Conservation (phyloP, 2,329 filamentous ascomycete genomes). For the Fusarium pseudoanthophilum region DNA sequence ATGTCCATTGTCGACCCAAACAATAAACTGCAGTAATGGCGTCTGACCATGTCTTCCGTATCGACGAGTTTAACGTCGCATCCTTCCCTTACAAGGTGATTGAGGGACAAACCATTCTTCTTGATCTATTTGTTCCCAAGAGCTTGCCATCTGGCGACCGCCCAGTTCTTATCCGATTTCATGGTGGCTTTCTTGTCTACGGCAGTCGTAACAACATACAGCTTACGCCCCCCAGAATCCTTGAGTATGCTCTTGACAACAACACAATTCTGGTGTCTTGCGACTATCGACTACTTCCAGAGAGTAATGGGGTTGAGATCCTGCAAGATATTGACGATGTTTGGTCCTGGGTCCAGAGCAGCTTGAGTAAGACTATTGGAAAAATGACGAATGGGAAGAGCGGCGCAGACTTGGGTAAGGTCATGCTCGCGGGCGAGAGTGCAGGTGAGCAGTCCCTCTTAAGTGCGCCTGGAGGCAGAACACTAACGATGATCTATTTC, state of each 20-base stretch:
- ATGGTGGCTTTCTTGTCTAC: not conserved
- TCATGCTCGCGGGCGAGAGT: rapidly evolving
- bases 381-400: not conserved
- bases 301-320: rapidly evolving
- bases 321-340: rapidly evolving
- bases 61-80: not conserved
- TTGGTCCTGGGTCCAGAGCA: not conserved
- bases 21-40: not conserved
- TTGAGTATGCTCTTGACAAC: not conserved
- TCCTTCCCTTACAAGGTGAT: not conserved
- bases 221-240: rapidly evolving
- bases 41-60: rapidly evolving
- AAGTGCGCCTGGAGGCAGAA: rapidly evolving
- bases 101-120: rapidly evolving
- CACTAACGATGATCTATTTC: not conserved
- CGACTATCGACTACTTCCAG: rapidly evolving
- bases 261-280: rapidly evolving
- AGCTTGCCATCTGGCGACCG: rapidly evolving
- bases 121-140: not conserved
- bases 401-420: rapidly evolving
- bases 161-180: rapidly evolving
- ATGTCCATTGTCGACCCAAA: too few relatives aligned
- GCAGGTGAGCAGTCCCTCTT: rapidly evolving
- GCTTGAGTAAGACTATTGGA: rapidly evolving
- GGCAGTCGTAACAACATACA: rapidly evolving